Percentiles rank a stretch among this genome's conserved stretches.
phyloP scores from a whole-genome alignment of 176 grass and related monocot species.

The Phyllostachys edulis region DNA sequence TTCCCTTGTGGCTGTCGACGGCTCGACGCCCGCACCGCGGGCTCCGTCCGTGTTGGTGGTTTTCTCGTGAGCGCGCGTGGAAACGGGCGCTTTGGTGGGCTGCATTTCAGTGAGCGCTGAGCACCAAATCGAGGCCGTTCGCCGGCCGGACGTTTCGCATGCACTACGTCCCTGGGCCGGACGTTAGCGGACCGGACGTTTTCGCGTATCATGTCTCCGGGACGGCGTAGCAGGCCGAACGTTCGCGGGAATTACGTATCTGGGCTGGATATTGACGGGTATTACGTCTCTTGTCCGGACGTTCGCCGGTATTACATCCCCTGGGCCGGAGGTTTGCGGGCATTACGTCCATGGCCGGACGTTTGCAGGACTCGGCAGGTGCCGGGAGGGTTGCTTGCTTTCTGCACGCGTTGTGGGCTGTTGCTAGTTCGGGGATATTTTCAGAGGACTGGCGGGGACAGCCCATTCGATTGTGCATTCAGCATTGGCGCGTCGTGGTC shows the following conservation, averaged over 20 bases:
- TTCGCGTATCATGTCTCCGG: no score
- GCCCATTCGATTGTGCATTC: no score
- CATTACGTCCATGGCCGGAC: no score
- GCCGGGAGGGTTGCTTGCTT: not conserved
- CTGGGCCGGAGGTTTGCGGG: not conserved
- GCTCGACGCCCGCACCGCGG: no score
- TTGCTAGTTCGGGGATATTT: not conserved
- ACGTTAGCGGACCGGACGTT: not conserved
- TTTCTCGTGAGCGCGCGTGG: not conserved
- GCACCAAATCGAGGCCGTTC: not conserved
- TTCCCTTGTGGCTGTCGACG: no score
- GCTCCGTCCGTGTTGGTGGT: not conserved
- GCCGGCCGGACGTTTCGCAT: not conserved
- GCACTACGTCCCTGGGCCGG: no score
- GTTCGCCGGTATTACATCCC: not conserved
- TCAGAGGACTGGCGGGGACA: no score
- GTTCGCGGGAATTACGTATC: no score
- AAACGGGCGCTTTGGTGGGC: not conserved
- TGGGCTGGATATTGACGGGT: not conserved
- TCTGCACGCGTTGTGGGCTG: not conserved
- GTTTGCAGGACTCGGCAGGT: not conserved
- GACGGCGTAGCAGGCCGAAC: not conserved
- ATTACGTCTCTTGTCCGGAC: no score
- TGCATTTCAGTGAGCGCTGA: not conserved
- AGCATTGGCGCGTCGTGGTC: no score